Evolutionary conservation across 805 yeast species (phyloP), one percentile per base, ranked within the genome.

Genomic region (Jamesozyma gamospora): DNA sequence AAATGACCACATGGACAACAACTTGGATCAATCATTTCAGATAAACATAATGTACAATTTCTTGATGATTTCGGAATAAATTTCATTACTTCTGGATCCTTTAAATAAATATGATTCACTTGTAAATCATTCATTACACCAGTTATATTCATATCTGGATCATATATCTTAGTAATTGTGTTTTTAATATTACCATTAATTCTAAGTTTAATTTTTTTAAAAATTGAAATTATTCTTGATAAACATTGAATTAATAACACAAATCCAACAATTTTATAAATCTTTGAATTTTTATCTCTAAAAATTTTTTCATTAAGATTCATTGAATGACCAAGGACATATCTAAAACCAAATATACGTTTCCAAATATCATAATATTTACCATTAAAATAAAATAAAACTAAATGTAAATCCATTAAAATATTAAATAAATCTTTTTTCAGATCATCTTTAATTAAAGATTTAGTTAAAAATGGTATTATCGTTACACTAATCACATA

Each of bases 1-100:
- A 85, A 42, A 58, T 90, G 98, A 0, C 97, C 98, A 62, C 98
- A 90, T 4, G 79, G 74, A 0, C 95, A 86, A 44, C 84, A 75
- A 1, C 95, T 67, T 4, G 98, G 97, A 45, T 83, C 75, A 1
- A 63, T 67, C 92, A 90, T 83, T 13, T 72, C 68, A 8, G 82
- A 78, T 18, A 90, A 68, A 56, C 98, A 90, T 16, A 92, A 68
- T 71, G 87, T 81, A 55, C 98, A 90, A 32, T 71, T 69, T 39
- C 96, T 69, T 1, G 94, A 77, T 19, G 64, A 60, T 41, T 70
- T 77, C 0, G 88, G 82, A 9, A 90, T 74, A 53, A 75, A 88
- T 4, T 83, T 79, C 37, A 88, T 63, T 6, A 63, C 62, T 0
- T 51, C 44, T 0, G 75, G 70, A 49, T 88, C 78, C 0, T 76